Evolutionary conservation across 2,329 filamentous ascomycete genomes (phyloP).

Genomic region (Pyrenochaeta sp.): DNA sequence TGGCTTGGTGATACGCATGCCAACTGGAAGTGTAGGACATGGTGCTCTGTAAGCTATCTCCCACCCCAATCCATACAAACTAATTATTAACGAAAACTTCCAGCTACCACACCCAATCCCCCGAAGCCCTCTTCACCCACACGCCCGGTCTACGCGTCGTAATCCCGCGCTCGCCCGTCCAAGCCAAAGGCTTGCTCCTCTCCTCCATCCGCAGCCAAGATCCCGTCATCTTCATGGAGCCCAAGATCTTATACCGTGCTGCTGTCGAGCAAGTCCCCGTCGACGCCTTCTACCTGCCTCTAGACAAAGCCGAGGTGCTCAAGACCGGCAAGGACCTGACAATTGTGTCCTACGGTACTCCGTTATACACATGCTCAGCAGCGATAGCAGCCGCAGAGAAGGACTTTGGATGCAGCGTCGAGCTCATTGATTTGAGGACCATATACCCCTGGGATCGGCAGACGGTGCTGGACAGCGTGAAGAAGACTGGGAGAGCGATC

Average conservation of each 20-base stretch:
- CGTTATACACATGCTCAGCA: conserved; percentile 80
- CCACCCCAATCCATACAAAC: neutral
- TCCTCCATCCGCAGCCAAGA: conserved; percentile 79
- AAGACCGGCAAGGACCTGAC: conserved; percentile 83
- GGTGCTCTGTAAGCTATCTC: conserved; percentile 68
- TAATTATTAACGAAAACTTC: conserved; percentile 4
- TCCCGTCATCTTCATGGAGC: conserved; percentile 91
- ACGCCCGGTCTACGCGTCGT: conserved; percentile 85
- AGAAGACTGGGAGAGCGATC: conserved; percentile 84
- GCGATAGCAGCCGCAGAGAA: conserved; percentile 81
- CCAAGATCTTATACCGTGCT: conserved; percentile 90
- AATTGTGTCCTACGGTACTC: conserved; percentile 87
- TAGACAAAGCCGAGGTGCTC: conserved; percentile 84
- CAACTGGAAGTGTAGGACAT: conserved; percentile 87
- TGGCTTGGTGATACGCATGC: conserved; percentile 88
- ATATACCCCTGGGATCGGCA: conserved; percentile 91
- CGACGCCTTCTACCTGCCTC: conserved; percentile 79
- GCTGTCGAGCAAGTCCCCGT: conserved; percentile 90
- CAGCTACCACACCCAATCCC: conserved; percentile 85
- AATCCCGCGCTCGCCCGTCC: conserved; percentile 82
- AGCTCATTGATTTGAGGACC: conserved; percentile 87
- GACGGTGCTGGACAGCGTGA: conserved; percentile 80
- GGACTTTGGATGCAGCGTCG: conserved; percentile 75
- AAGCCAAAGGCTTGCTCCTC: conserved; percentile 87
- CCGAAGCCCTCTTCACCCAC: conserved; percentile 87